These are phyloP conservation scores for Lithohypha guttulata DNA, from an alignment of 2,329 filamentous ascomycete species.

Conservation along the genomic window DNA sequence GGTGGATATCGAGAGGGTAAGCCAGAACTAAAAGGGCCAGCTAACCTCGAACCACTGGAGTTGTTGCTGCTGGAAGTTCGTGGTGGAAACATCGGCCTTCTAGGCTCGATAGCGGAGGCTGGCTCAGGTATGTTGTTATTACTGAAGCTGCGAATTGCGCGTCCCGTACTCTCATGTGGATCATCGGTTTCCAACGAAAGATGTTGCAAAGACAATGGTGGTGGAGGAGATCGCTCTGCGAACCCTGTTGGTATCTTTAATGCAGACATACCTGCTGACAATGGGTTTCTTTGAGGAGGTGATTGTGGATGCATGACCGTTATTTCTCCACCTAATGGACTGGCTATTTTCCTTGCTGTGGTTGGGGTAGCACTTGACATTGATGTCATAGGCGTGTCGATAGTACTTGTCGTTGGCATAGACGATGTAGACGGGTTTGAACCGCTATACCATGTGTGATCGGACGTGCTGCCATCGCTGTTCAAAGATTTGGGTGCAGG, in stretches of 20 bases:
- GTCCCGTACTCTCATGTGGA: constrained; percentile 24
- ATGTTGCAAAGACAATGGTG: constrained; percentile 33
- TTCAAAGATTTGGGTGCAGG: constrained; percentile 69
- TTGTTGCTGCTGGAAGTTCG: constrained; percentile 27
- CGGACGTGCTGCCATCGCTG: constrained; percentile 34
- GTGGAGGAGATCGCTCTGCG: constrained; percentile 25
- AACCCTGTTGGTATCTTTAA: constrained; percentile 19
- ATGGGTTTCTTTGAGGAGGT: constrained; percentile 22
- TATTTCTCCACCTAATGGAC: constrained; percentile 63
- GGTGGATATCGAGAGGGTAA: constrained; percentile 56
- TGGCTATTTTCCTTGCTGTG: constrained; percentile 32
- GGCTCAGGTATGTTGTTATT: constrained; percentile 25
- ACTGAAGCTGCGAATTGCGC: constrained; percentile 15
- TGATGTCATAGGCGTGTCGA: constrained; percentile 24
- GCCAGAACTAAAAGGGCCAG: constrained; percentile 42
- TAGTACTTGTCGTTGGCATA: constrained; percentile 32
- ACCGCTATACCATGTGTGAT: constrained; percentile 22
- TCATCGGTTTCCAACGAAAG: constrained; percentile 33
- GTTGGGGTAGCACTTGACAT: constrained; percentile 12
- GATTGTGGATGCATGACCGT: constrained; percentile 42
- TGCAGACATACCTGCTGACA: constrained; percentile 15
- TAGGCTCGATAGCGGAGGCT: constrained; percentile 29
- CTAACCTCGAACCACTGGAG: constrained; percentile 22
- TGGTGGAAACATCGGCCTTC: constrained; percentile 29
- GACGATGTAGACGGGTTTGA: constrained; percentile 15